phyloP scores from a whole-genome alignment of 495 filamentous ascomycete species.

The Bombardia bombarda region DNA sequence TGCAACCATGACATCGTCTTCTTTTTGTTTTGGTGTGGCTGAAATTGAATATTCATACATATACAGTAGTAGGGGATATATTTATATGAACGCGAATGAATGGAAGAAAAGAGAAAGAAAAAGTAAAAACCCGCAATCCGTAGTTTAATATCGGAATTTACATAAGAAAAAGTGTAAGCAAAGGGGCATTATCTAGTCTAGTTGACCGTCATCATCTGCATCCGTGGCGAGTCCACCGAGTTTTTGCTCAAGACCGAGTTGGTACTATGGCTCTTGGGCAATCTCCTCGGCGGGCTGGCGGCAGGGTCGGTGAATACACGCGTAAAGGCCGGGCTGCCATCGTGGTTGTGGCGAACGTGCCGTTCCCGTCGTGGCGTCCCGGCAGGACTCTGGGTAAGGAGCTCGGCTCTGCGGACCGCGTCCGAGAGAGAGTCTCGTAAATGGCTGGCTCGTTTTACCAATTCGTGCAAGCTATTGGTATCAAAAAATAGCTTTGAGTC shows the following conservation, averaged over 20 bases:
- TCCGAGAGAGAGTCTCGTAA: slow-evolving; percentile 68
- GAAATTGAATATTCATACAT: slow-evolving; percentile 13
- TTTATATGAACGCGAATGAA: background rate
- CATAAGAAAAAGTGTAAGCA: no score
- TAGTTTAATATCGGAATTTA: no score
- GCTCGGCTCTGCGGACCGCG: slow-evolving; percentile 71
- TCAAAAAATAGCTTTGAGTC: slow-evolving; percentile 83
- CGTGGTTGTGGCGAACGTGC: slow-evolving; percentile 24
- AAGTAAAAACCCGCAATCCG: no score
- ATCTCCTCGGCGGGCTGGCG: slow-evolving; percentile 33
- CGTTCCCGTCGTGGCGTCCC: slow-evolving; percentile 37
- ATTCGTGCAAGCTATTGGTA: slow-evolving; percentile 76
- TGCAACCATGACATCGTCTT: background rate
- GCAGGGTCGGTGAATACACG: slow-evolving; percentile 53
- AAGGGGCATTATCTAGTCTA: slow-evolving; percentile 13
- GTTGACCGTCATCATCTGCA: slow-evolving; percentile 64
- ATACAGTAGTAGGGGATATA: slow-evolving; percentile 12
- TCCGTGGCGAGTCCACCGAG: slow-evolving; percentile 46
- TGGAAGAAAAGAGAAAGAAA: no score
- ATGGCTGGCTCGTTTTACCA: slow-evolving; percentile 75
- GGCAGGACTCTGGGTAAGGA: slow-evolving; percentile 55
- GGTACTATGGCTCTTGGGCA: slow-evolving; percentile 43
- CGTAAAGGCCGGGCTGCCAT: slow-evolving; percentile 54
- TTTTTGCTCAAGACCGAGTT: slow-evolving; percentile 39
- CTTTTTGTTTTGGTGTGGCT: background rate